Evolutionary conservation across 805 yeast genomes (phyloP).

Genomic region (Kodamaea jinghongensis): DNA sequence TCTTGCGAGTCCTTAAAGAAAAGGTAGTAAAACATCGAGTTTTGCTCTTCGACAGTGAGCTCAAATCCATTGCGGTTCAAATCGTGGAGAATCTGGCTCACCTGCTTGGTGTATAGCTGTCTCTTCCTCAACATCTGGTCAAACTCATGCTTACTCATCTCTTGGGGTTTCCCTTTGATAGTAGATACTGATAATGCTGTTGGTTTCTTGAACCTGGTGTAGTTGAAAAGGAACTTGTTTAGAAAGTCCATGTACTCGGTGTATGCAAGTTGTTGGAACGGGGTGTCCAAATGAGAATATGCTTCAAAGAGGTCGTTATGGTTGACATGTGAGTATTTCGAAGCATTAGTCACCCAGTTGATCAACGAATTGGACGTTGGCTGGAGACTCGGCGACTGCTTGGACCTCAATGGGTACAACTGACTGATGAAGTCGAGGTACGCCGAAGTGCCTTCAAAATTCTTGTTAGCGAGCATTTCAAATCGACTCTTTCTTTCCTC

Average conservation of each 20-base stretch:
- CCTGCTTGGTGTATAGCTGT: slow-evolving; percentile 18
- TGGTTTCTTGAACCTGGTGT: slow-evolving; percentile 27
- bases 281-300: slow-evolving; percentile 17
- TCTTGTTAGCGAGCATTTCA: not conserved
- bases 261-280: slow-evolving; percentile 25
- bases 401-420: slow-evolving; percentile 17
- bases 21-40: slow-evolving; percentile 23
- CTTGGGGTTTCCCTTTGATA: not conserved
- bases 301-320: slow-evolving; percentile 24
- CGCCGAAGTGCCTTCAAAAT: slow-evolving; percentile 1
- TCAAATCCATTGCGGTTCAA: slow-evolving; percentile 24
- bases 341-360: slow-evolving; percentile 7
- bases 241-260: slow-evolving; percentile 29
- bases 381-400: slow-evolving; percentile 2
- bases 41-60: slow-evolving; percentile 29
- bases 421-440: slow-evolving; percentile 15
- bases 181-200: slow-evolving; percentile 16
- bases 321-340: slow-evolving; percentile 20
- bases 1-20: slow-evolving; percentile 30
- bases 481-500: slow-evolving; percentile 1
- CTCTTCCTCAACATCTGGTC: slow-evolving; percentile 19
- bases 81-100: slow-evolving; percentile 27
- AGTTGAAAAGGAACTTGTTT: slow-evolving; percentile 17
- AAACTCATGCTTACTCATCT: slow-evolving; percentile 13
- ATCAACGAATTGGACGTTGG: slow-evolving; percentile 2